A percentile compares a stretch with the other conserved stretches of the same genome.
phyloP scores from a whole-genome alignment of 169 alveolate genomes.

The Eimeria zaria region DNA sequence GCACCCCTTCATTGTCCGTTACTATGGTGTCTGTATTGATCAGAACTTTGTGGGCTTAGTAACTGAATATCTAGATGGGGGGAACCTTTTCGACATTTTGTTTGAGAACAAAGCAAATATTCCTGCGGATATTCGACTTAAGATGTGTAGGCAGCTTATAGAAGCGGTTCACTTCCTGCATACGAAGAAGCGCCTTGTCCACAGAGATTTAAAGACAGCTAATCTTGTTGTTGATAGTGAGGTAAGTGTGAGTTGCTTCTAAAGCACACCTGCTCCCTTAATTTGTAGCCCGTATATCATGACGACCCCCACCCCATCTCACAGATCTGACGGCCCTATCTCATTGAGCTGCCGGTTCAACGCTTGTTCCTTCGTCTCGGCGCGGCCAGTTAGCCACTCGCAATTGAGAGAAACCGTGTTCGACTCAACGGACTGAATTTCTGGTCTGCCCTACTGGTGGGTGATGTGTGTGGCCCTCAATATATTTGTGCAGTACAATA shows the following conservation, averaged over 20 bases:
- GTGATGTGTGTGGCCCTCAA: not conserved
- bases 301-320: too few relatives aligned
- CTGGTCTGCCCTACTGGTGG: not conserved
- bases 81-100: constrained; percentile 89
- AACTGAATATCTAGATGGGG: constrained; percentile 90
- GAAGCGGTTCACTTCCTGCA: constrained; percentile 90
- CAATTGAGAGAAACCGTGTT: not conserved
- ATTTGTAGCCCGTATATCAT: not conserved
- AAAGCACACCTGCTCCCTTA: not conserved
- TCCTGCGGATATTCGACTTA: constrained; percentile 87
- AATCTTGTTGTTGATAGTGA: constrained; percentile 88
- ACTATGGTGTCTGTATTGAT: constrained; percentile 91
- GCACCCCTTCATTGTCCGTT: constrained; percentile 89
- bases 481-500: constrained; percentile 83
- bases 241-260: constrained; percentile 71
- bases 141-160: constrained; percentile 88
- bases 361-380: not conserved
- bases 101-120: constrained; percentile 86
- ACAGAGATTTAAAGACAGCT: constrained; percentile 92
- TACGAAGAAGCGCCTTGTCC: constrained; percentile 87
- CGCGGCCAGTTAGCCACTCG: not conserved
- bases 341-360: not conserved
- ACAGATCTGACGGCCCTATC: too few relatives aligned
- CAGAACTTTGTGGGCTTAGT: constrained; percentile 88
- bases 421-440: not conserved